These are phyloP conservation scores for Coprinopsis cinerea DNA, from an alignment of 768 basidiomycete genomes.

Conservation along the genomic window DNA sequence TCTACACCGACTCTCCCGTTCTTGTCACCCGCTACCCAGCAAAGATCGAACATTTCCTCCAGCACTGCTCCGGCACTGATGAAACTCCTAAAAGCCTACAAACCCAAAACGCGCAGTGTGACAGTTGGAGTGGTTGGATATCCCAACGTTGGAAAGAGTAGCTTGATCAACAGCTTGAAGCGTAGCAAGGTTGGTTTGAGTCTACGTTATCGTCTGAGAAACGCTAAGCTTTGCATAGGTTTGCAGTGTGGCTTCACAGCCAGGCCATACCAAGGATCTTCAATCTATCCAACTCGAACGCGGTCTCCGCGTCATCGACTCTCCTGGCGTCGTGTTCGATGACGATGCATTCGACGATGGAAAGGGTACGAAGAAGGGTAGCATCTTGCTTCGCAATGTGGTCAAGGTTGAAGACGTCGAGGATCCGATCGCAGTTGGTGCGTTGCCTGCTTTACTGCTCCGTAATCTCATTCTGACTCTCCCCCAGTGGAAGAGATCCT, in stretches of 20 bases:
- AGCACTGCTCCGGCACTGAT: slow-evolving; percentile 71
- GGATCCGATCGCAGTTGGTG: slow-evolving; percentile 86
- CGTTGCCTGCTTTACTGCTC: slow-evolving; percentile 24
- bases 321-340: slow-evolving; percentile 96
- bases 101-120: slow-evolving; percentile 62
- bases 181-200: slow-evolving; percentile 56
- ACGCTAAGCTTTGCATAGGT: slow-evolving; percentile 37
- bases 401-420: slow-evolving; percentile 87
- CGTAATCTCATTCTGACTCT: slow-evolving; percentile 1
- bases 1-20: slow-evolving; percentile 92
- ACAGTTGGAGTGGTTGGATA: slow-evolving; percentile 93
- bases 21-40: slow-evolving; percentile 68
- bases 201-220: neutral
- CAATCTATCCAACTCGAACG: slow-evolving; percentile 92
- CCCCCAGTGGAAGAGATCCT: slow-evolving; percentile 81
- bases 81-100: slow-evolving; percentile 79
- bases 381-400: slow-evolving; percentile 79
- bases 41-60: slow-evolving; percentile 74
- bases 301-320: slow-evolving; percentile 88
- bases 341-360: slow-evolving; percentile 51
- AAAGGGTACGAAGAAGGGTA: slow-evolving; percentile 46
- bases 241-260: slow-evolving; percentile 92
- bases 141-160: slow-evolving; percentile 97
- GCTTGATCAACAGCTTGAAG: slow-evolving; percentile 89
- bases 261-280: slow-evolving; percentile 89